These are phyloP conservation scores for Fusarium sublunatum DNA, from an alignment of 2,329 filamentous ascomycete genomes.

Conservation along the genomic window DNA sequence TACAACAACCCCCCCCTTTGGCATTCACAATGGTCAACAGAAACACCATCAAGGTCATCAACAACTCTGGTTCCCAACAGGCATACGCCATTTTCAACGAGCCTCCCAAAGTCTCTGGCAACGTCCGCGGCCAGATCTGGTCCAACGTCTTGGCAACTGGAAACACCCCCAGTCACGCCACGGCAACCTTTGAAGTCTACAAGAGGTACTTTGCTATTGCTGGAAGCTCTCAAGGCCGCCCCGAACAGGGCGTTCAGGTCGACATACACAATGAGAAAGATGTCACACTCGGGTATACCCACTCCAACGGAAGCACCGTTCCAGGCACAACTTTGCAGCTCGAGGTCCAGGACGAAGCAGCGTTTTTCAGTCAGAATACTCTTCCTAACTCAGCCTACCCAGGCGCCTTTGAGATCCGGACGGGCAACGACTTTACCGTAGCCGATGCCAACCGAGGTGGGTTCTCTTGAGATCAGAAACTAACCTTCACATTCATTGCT, in stretches of 20 bases:
- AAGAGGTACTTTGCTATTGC: constrained; percentile 1
- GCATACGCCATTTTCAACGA: background rate
- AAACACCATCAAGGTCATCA: background rate
- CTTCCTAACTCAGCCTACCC: background rate
- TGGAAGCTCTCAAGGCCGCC: background rate
- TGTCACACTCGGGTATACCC: background rate
- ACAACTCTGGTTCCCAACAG: background rate
- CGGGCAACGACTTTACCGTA: background rate
- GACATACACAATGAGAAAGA: background rate
- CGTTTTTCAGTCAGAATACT: background rate
- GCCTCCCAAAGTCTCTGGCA: background rate
- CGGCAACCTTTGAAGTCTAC: background rate
- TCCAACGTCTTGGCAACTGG: background rate
- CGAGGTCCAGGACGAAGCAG: background rate
- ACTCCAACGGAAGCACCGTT: background rate
- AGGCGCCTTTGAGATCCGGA: background rate
- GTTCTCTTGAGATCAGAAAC: background rate
- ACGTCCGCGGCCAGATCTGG: background rate
- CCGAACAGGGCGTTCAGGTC: background rate
- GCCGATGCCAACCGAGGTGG: background rate
- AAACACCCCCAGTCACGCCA: background rate
- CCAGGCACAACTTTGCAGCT: background rate
- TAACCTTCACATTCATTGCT: background rate
- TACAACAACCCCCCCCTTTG: background rate
- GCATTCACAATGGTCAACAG: background rate